Conservation (phyloP, 2,329 filamentous ascomycete species). For the Phyllosticta citrichinensis region DNA sequence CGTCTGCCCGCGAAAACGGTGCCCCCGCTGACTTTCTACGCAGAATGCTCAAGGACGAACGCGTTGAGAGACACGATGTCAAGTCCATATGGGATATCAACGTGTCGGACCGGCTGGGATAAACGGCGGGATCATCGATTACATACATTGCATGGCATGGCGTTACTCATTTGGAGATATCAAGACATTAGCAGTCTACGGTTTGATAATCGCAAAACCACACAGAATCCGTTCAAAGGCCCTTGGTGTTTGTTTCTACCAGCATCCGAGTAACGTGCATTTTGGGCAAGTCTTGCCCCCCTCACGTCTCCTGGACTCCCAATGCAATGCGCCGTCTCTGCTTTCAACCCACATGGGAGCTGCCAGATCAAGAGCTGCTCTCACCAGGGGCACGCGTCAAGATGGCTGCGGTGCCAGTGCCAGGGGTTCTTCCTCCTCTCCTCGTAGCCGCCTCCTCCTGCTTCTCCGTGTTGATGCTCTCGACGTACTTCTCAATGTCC, state of each 20-base stretch:
- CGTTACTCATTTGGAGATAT: constrained; percentile 3
- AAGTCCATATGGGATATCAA: constrained; percentile 68
- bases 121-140: constrained; percentile 18
- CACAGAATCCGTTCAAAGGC: not conserved
- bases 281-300: not conserved
- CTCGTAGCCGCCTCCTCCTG: constrained; percentile 97
- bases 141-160: constrained; percentile 6
- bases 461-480: constrained; percentile 99
- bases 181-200: not conserved
- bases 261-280: not conserved
- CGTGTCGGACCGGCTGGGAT: constrained; percentile 68
- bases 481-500: constrained; percentile 94
- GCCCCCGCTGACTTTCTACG: not conserved
- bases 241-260: not conserved
- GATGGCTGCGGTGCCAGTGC: constrained; percentile 61
- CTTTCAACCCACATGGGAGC: not conserved
- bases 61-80: constrained; percentile 51
- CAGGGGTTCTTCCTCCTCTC: constrained; percentile 56
- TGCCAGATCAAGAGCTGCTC: constrained; percentile 13
- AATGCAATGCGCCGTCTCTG: not conserved
- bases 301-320: not conserved
- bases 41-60: constrained; percentile 85
- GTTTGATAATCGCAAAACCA: not conserved
- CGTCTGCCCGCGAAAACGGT: constrained; percentile 9
- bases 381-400: constrained; percentile 52